These are phyloP conservation scores for Aquilaria sinensis DNA, from an alignment of 345 rosid species.

Conservation along the genomic window DNA sequence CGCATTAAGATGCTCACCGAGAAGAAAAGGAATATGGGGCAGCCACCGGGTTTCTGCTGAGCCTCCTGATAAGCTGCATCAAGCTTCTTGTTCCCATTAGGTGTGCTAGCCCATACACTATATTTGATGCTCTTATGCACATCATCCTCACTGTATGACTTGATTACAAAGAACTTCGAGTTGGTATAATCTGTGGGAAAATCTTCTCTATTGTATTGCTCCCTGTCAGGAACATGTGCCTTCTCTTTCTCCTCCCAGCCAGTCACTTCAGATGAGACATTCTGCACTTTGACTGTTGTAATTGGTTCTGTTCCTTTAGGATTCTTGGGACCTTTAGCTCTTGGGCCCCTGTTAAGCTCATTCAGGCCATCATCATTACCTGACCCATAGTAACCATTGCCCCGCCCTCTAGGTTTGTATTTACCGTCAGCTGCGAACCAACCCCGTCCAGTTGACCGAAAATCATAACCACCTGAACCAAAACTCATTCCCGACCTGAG, in stretches of 20 bases:
- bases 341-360: slow-evolving; percentile 89
- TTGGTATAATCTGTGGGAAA: slow-evolving; percentile 56
- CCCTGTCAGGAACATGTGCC: slow-evolving; percentile 37
- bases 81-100: slow-evolving; percentile 91
- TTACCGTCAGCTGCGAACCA: slow-evolving; percentile 61
- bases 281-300: slow-evolving; percentile 49
- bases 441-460: slow-evolving; percentile 52
- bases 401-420: slow-evolving; percentile 61
- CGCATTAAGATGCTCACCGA: slow-evolving; percentile 47
- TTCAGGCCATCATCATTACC: slow-evolving; percentile 77
- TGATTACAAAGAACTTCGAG: slow-evolving; percentile 83
- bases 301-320: slow-evolving; percentile 43
- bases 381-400: slow-evolving; percentile 55
- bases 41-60: slow-evolving; percentile 58
- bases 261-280: slow-evolving; percentile 26
- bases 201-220: slow-evolving; percentile 62
- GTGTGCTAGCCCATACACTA: slow-evolving; percentile 93
- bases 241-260: slow-evolving; percentile 36
- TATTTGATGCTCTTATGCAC: slow-evolving; percentile 93
- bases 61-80: slow-evolving; percentile 88
- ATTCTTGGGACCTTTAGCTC: slow-evolving; percentile 65
- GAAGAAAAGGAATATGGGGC: slow-evolving; percentile 80
- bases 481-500: slow-evolving; percentile 58
- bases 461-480: slow-evolving; percentile 68
- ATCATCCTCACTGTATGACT: slow-evolving; percentile 98